Evolutionary conservation across 2,329 filamentous ascomycete genomes (phyloP).

Genomic region (Arthroderma uncinatum): DNA sequence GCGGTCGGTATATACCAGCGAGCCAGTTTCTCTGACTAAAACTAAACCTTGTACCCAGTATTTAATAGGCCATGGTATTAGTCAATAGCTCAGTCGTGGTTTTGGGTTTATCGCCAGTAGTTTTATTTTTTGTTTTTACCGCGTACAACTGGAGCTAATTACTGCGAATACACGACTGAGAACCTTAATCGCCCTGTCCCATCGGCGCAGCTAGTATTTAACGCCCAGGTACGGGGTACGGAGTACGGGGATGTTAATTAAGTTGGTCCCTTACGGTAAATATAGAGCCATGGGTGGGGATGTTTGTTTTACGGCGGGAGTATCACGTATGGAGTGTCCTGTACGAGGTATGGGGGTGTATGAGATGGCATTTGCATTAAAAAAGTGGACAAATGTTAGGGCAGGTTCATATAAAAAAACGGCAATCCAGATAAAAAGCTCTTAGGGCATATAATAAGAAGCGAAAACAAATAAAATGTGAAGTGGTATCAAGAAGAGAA

Average conservation of each 20-base stretch:
- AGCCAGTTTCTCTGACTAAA: not conserved
- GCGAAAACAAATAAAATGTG: not conserved
- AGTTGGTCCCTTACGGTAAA: slow-evolving; percentile 3
- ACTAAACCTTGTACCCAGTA: not conserved
- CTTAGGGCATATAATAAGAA: no score
- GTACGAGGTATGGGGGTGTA: not conserved
- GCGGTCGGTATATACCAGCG: no score
- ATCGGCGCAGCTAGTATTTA: not conserved
- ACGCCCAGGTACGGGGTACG: not conserved
- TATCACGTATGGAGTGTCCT: not conserved
- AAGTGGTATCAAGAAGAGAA: slow-evolving; percentile 8
- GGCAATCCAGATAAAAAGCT: not conserved
- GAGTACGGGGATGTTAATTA: not conserved
- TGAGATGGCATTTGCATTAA: not conserved
- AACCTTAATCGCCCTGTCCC: not conserved
- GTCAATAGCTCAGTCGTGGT: no score
- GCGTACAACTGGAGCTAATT: not conserved
- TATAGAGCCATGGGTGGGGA: slow-evolving; percentile 1
- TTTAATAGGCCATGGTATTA: not conserved
- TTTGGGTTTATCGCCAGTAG: no score
- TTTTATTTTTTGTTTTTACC: not conserved
- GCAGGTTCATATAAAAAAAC: not conserved
- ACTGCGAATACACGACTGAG: not conserved
- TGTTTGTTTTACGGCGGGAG: not conserved
- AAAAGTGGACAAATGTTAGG: not conserved